Evolutionary conservation across 169 alveolate species (phyloP).

Genomic region (Cryptosporidium tyzzeri): DNA sequence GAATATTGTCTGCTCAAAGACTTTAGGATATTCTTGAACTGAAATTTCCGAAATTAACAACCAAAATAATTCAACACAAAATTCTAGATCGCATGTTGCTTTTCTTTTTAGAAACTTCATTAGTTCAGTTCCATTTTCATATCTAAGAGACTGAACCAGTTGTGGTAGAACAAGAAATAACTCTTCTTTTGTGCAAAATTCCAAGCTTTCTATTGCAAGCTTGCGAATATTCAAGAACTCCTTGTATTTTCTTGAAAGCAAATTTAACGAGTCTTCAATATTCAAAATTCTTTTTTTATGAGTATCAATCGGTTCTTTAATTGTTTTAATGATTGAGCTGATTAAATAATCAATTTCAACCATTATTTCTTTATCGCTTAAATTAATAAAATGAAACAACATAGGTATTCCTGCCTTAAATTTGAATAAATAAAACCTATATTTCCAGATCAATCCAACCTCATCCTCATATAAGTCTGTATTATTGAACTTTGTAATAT

Average conservation of each 20-base stretch:
- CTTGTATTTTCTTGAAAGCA: slow-evolving; percentile 70
- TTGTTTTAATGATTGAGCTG: background rate
- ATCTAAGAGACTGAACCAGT: slow-evolving; percentile 81
- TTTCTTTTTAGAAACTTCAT: slow-evolving; percentile 38
- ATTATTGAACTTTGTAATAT: background rate
- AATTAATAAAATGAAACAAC: slow-evolving; percentile 16
- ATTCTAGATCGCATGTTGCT: slow-evolving; percentile 24
- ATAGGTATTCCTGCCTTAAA: slow-evolving; percentile 52
- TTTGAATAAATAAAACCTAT: background rate
- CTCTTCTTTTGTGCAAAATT: slow-evolving; percentile 67
- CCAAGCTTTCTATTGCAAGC: slow-evolving; percentile 85
- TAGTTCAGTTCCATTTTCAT: slow-evolving; percentile 68
- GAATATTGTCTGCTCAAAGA: slow-evolving; percentile 32
- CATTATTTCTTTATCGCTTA: slow-evolving; percentile 17
- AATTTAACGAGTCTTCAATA: slow-evolving; percentile 56
- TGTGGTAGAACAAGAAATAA: slow-evolving; percentile 72
- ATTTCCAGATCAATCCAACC: slow-evolving; percentile 39
- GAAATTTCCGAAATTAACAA: slow-evolving; percentile 69
- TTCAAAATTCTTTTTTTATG: background rate
- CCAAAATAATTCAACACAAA: slow-evolving; percentile 77
- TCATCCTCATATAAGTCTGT: background rate
- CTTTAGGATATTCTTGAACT: background rate
- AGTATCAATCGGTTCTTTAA: background rate
- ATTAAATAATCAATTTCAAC: slow-evolving; percentile 23
- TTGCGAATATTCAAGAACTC: slow-evolving; percentile 85